Conservation (phyloP, 2,329 filamentous ascomycete genomes). For the Gyromitra esculenta region DNA sequence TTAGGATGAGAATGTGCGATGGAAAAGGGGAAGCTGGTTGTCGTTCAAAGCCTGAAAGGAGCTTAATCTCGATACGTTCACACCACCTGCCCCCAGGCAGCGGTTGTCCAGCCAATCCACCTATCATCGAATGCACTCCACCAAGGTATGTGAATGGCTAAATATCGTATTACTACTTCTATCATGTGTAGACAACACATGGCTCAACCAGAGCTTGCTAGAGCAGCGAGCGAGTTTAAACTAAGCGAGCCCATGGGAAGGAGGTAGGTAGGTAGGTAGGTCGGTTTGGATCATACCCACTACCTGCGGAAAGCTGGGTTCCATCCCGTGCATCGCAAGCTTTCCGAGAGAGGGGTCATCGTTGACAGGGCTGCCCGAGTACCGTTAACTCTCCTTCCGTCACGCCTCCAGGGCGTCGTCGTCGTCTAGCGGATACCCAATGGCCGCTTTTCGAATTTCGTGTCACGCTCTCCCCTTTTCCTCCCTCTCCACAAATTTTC, state of each 20-base stretch:
- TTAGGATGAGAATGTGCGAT: constrained; percentile 10
- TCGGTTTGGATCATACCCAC: constrained; percentile 3
- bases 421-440: constrained; percentile 10
- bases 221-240: constrained; percentile 16
- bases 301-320: not conserved
- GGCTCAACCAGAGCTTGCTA: not conserved
- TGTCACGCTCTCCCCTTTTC: constrained; percentile 22
- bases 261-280: too few relatives aligned
- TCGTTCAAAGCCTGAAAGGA: not conserved
- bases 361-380: constrained; percentile 11
- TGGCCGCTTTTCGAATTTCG: constrained; percentile 19
- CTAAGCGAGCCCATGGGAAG: constrained; percentile 25
- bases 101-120: constrained; percentile 3
- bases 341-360: not conserved
- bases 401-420: not conserved
- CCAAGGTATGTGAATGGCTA: constrained; percentile 19
- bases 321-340: constrained; percentile 12
- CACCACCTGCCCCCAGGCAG: not conserved
- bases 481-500: not conserved
- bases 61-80: constrained; percentile 12
- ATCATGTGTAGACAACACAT: constrained; percentile 19
- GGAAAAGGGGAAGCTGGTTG: not conserved
- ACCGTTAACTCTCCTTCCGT: constrained; percentile 8
- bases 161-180: not conserved
- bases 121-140: constrained; percentile 2